Evolutionary conservation across 2,329 filamentous ascomycete species (phyloP).

Genomic region (Apiospora sp.): DNA sequence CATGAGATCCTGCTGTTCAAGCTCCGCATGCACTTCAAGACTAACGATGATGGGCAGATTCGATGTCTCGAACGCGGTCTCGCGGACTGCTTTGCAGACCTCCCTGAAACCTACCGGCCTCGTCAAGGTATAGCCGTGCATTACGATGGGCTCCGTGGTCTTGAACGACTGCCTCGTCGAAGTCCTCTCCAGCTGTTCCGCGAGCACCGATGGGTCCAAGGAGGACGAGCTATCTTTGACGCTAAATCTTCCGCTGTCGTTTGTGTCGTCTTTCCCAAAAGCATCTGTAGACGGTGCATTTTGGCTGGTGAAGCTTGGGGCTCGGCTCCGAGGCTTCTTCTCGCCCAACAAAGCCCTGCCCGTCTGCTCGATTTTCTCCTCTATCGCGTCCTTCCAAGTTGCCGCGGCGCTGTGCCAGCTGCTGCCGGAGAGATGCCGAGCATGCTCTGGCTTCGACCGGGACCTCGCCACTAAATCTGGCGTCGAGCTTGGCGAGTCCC

Average conservation of each 20-base stretch:
- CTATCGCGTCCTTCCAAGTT: constrained; percentile 45
- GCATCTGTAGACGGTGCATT: constrained; percentile 28
- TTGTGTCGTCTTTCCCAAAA: constrained; percentile 27
- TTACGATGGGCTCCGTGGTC: constrained; percentile 76
- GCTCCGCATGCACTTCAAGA: constrained; percentile 86
- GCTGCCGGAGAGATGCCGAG: constrained; percentile 55
- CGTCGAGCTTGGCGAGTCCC: constrained; percentile 53
- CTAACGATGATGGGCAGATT: constrained; percentile 89
- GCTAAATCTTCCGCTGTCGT: background rate
- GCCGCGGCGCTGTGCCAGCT: constrained; percentile 55
- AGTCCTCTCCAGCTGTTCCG: constrained; percentile 31
- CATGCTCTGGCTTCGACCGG: constrained; percentile 50
- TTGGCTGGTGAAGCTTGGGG: constrained; percentile 38
- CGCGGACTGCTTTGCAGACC: constrained; percentile 81
- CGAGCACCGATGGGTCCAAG: constrained; percentile 29
- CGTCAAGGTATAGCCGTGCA: constrained; percentile 85
- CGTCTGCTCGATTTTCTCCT: constrained; percentile 46
- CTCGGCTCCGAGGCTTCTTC: constrained; percentile 42
- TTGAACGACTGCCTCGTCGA: constrained; percentile 40
- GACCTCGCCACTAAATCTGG: constrained; percentile 45
- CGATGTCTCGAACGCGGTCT: constrained; percentile 79
- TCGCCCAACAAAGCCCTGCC: constrained; percentile 39
- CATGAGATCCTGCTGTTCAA: constrained; percentile 88
- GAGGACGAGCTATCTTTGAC: constrained; percentile 28
- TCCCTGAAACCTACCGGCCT: constrained; percentile 86